phyloP scores from a whole-genome alignment of 495 filamentous ascomycete species.

The Penicillium egyptiacum region DNA sequence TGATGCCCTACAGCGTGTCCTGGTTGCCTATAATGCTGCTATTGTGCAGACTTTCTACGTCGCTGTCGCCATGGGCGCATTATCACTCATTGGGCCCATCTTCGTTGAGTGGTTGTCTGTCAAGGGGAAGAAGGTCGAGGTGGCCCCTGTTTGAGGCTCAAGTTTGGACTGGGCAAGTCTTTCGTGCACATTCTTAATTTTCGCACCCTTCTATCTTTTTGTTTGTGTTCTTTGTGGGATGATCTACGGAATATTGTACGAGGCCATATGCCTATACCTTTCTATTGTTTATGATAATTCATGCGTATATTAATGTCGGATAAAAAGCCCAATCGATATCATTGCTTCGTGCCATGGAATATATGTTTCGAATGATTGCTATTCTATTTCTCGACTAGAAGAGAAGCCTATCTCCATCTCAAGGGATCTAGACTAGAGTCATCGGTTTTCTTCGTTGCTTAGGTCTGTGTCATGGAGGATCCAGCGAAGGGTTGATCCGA shows the following conservation, averaged over 20 bases:
- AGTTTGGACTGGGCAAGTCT: neutral
- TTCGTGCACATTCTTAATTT: constrained; percentile 15
- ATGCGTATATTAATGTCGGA: constrained; percentile 1
- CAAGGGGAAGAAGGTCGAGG: constrained; percentile 78
- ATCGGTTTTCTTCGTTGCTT: neutral
- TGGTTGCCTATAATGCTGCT: constrained; percentile 68
- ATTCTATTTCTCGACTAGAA: neutral
- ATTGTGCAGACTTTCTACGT: constrained; percentile 70
- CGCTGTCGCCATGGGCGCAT: constrained; percentile 58
- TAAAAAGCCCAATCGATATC: neutral
- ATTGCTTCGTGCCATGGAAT: neutral
- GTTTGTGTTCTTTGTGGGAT: constrained; percentile 1
- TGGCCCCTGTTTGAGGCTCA: constrained; percentile 43
- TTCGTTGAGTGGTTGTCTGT: constrained; percentile 78
- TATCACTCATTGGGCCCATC: constrained; percentile 60
- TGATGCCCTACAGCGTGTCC: constrained; percentile 53
- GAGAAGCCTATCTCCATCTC: neutral
- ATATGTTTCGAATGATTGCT: neutral
- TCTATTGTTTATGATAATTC: neutral
- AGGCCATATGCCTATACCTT: neutral
- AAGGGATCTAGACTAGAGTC: neutral
- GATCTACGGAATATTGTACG: neutral
- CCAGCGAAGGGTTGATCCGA: no score
- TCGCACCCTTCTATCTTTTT: constrained; percentile 4
- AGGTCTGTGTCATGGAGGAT: no score